Base-by-base conservation (phyloP, 352 stramenopile genomes). In the Globisporangium recalcitrans region DNA sequence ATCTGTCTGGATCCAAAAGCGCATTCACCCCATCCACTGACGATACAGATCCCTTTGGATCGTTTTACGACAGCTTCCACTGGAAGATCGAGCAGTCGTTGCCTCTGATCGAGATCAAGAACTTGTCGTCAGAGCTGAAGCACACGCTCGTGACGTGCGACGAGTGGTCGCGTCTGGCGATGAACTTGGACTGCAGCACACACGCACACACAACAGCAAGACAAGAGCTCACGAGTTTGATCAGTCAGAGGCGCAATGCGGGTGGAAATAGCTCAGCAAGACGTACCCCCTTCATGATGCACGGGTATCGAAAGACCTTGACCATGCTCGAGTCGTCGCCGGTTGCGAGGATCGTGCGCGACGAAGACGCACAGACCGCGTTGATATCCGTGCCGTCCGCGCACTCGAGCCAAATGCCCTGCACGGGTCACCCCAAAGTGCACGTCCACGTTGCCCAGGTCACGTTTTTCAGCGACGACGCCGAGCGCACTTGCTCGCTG, bases 391-490 rank as follows among this genome's bases (percentile, higher is more conserved):
- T 96, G 29, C 85, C 84, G 46, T 96, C 87, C 2, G 78, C 78
- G n/a, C 71, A 85, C 52, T 85, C 73, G 1, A 85, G 85, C 84
- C 86, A 95, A 38, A 95, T 92, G 13, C 95, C 96, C 71, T 98
- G 93, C 29, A 97, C 90, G 8, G 87, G 80, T 94, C 94, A 98
- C 1, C 80, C 77, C 2, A 97, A 72, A 0, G 85, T 78, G 56
- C 86, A 97, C n/a, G 91, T 98, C 70, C 91, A 90, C 22, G 91
- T 95, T 34, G 80, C 71, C 94, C 94, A 98, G 53, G 76, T 69
- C 9, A 87, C 79, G 70, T 98, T 88, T 31, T 80, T 68, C 32
- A 83, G 21, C 29, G 90, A 67, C 52, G 78, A 78, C 2, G 91
- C 87, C 29, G 90, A 88, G 29, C 80, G 72, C 36, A 98, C 91